Conservation (phyloP, 148 eudicot genomes). For the Rhododendron kiyosumense region DNA sequence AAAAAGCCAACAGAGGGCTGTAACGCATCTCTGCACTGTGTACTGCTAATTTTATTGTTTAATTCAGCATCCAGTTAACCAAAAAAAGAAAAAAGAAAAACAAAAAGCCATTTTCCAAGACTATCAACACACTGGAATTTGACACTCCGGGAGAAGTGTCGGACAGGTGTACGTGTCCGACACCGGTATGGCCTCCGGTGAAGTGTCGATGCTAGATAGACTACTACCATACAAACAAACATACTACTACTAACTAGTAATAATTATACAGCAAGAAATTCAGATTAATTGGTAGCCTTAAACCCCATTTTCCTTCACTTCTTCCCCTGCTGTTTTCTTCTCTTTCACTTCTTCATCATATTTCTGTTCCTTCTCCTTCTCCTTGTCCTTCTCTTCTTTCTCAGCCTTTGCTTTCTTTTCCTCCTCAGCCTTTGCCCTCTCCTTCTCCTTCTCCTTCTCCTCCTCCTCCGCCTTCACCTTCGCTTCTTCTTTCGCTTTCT, state of each 20-base stretch:
- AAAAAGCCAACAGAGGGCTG: too few relatives aligned
- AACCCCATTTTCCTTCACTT: not conserved
- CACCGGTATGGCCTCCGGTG: too few relatives aligned
- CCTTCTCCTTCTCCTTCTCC: slow-evolving; percentile 15
- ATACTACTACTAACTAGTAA: too few relatives aligned
- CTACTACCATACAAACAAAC: not conserved
- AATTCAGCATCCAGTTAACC: too few relatives aligned
- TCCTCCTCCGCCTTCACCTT: slow-evolving; percentile 22
- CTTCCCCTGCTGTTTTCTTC: not conserved
- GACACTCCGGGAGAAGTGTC: too few relatives aligned
- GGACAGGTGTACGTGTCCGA: too few relatives aligned
- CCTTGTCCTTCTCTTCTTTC: slow-evolving; percentile 17
- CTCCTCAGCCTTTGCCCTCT: not conserved
- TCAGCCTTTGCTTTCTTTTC: slow-evolving; percentile 1
- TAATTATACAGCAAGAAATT: too few relatives aligned
- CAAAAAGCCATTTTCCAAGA: too few relatives aligned
- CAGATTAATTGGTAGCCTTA: not conserved
- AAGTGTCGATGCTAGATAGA: not conserved
- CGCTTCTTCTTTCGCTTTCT: slow-evolving; percentile 6
- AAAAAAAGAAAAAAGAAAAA: too few relatives aligned
- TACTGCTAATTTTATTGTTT: too few relatives aligned
- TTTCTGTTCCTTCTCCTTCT: not conserved
- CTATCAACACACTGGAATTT: too few relatives aligned
- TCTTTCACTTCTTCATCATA: not conserved
- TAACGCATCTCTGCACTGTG: too few relatives aligned